Percentiles rank a stretch among this genome's conserved stretches.
Conservation (phyloP, 768 basidiomycete genomes). For the Leccinellum rugosiceps region DNA sequence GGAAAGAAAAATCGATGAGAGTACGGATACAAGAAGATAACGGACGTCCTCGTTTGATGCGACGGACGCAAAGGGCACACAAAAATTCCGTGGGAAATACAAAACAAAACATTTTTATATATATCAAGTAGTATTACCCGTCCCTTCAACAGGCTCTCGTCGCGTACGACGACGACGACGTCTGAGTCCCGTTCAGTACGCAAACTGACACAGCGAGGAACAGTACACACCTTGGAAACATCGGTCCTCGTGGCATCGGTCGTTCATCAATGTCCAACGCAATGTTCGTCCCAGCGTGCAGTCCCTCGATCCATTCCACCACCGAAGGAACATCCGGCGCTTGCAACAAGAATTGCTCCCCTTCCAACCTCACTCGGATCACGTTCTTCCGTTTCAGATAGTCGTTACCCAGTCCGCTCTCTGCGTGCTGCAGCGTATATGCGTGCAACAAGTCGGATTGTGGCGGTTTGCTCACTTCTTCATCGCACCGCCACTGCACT, state of each 20-base stretch:
- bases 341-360: conserved; percentile 96
- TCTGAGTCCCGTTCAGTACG: conserved; percentile 8
- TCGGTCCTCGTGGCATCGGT: conserved; percentile 85
- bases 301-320: conserved; percentile 94
- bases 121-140: too few relatives aligned
- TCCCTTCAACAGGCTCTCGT: conserved; percentile 13
- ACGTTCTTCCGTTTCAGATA: conserved; percentile 93
- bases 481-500: conserved; percentile 16
- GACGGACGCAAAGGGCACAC: conserved; percentile 27
- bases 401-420: conserved; percentile 93
- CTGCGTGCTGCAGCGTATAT: conserved; percentile 86
- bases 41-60: conserved; percentile 31
- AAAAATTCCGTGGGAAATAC: conserved; percentile 30
- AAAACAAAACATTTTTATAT: too few relatives aligned
- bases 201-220: too few relatives aligned
- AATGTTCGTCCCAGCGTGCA: conserved; percentile 91
- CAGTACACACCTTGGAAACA: conserved; percentile 70
- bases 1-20: conserved; percentile 32
- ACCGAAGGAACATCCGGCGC: conserved; percentile 79
- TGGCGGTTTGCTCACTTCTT: conserved; percentile 40
- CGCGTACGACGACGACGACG: conserved; percentile 30
- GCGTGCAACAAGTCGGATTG: conserved; percentile 54
- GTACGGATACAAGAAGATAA: conserved; percentile 34
- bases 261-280: conserved; percentile 89
- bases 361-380: conserved; percentile 86